Percentiles rank a stretch among this genome's conserved stretches.
These are phyloP conservation scores for Solanum hybrid DNA, from an alignment of 305 asterid genomes.

Conservation along the genomic window DNA sequence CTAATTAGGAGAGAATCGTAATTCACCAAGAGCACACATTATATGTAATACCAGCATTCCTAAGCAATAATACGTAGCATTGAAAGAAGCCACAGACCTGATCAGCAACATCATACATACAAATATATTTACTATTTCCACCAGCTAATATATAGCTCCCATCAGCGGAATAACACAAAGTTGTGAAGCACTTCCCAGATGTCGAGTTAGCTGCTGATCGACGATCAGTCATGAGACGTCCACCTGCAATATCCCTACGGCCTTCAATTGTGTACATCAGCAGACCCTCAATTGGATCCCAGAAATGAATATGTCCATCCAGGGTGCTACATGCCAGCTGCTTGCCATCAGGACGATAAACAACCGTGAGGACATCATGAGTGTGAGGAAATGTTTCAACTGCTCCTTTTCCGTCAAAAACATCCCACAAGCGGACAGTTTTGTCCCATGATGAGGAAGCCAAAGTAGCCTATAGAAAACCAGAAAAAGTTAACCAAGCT, in stretches of 20 bases:
- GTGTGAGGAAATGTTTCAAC: conserved; percentile 84
- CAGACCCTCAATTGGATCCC: conserved; percentile 85
- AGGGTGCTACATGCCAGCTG: conserved; percentile 93
- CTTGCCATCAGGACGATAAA: conserved; percentile 92
- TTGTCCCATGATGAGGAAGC: conserved; percentile 99
- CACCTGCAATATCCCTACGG: conserved; percentile 95
- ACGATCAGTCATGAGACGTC: conserved; percentile 97
- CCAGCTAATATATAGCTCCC: conserved; percentile 96
- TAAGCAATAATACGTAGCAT: not conserved
- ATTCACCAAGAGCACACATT: not conserved
- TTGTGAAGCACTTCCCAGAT: conserved; percentile 88
- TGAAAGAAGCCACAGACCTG: conserved; percentile 51
- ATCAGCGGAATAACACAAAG: conserved; percentile 90
- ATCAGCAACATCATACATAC: conserved; percentile 93
- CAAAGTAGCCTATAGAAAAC: conserved; percentile 50
- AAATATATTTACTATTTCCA: conserved; percentile 88
- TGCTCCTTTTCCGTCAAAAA: conserved; percentile 87
- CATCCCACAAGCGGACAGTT: conserved; percentile 90
- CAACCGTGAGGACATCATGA: conserved; percentile 83
- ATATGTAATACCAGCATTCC: not conserved
- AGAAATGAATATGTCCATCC: conserved; percentile 91
- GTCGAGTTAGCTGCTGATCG: conserved; percentile 88
- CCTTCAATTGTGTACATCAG: conserved; percentile 96
- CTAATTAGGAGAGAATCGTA: not conserved
- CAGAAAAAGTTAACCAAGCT: conserved; percentile 3